These are phyloP conservation scores for Daucus carota DNA, from an alignment of 129 eudicot genomes.

Conservation along the genomic window DH1_v3.0 NC_030381.2:42244501-42245000, in stretches of 20 bases:
- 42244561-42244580: too few relatives aligned
- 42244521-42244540: slow-evolving; percentile 62
- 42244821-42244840: neutral
- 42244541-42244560: slow-evolving; percentile 61
- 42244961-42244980: too few relatives aligned
- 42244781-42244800: neutral
- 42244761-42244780: neutral
- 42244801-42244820: neutral
- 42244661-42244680: neutral
- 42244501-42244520: slow-evolving; percentile 65
- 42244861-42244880: neutral
- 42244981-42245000: too few relatives aligned
- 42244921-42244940: neutral
- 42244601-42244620: too few relatives aligned
- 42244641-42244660: too few relatives aligned
- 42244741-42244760: neutral
- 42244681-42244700: too few relatives aligned
- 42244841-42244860: neutral
- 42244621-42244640: too few relatives aligned
- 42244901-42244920: too few relatives aligned
- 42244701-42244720: neutral
- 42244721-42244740: neutral
- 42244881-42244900: too few relatives aligned
- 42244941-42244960: too few relatives aligned
- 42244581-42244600: too few relatives aligned